A percentile compares a stretch with the other conserved stretches of the same genome.
Evolutionary conservation across 768 basidiomycete genomes (phyloP).

Genomic region (Dacryopinax spathularia): DNA sequence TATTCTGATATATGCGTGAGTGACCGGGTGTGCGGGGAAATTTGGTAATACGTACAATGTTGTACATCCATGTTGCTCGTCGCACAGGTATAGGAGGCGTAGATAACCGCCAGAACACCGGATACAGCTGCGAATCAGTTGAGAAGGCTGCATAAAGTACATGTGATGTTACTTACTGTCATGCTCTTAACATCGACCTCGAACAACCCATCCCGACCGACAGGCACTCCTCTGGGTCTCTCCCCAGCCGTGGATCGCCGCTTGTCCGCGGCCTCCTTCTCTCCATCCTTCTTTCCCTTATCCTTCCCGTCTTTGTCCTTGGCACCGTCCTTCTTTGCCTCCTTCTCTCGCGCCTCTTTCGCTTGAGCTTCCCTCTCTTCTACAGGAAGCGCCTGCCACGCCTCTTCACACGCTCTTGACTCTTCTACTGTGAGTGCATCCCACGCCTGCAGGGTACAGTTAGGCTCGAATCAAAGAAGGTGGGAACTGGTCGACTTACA

Average conservation of each 20-base stretch:
- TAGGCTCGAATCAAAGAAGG: neutral
- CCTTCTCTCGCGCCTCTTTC: conserved; percentile 3
- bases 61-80: conserved; percentile 29
- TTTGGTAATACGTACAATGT: conserved; percentile 18
- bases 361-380: conserved; percentile 7
- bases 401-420: conserved; percentile 17
- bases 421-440: conserved; percentile 17
- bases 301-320: conserved; percentile 13
- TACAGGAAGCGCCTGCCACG: conserved; percentile 15
- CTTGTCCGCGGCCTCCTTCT: neutral
- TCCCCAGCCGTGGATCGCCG: neutral
- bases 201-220: conserved; percentile 17
- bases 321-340: conserved; percentile 8
- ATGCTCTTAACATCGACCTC: conserved; percentile 20
- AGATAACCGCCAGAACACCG: conserved; percentile 30
- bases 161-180: conserved; percentile 18
- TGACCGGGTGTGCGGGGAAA: neutral
- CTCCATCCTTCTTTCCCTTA: neutral
- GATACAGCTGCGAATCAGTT: conserved; percentile 18
- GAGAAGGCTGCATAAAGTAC: too few species aligned
- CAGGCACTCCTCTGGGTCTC: conserved; percentile 12
- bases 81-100: conserved; percentile 26
- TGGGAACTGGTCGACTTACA: neutral
- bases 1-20: conserved; percentile 12
- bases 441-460: conserved; percentile 7